Conservation (phyloP, 768 basidiomycete genomes). For the Pleurotus sapidus region DNA sequence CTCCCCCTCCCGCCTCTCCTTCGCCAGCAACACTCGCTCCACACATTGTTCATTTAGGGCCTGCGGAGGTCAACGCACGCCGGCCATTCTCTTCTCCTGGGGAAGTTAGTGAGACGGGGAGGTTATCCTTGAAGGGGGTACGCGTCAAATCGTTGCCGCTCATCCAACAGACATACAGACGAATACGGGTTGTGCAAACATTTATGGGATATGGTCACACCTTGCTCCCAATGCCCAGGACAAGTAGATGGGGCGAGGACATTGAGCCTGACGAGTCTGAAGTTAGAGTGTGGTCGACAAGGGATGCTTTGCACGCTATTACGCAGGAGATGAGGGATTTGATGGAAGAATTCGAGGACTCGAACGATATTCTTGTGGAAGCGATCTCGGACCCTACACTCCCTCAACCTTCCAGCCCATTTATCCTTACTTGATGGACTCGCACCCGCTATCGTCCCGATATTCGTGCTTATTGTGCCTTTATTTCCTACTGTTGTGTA, state of each 20-base stretch:
- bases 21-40: conserved; percentile 1
- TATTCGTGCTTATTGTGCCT: too few species aligned
- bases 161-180: conserved; percentile 53
- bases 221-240: conserved; percentile 44
- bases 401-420: too few species aligned
- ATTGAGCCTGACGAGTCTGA: conserved; percentile 29
- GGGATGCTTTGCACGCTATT: conserved; percentile 50
- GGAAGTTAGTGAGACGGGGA: conserved; percentile 18
- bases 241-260: conserved; percentile 16
- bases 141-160: conserved; percentile 50
- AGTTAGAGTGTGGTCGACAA: conserved; percentile 49
- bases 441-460: too few species aligned
- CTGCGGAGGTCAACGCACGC: conserved; percentile 11
- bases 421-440: too few species aligned
- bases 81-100: conserved; percentile 13
- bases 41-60: conserved; percentile 16
- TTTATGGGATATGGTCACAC: conserved; percentile 57
- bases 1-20: neutral
- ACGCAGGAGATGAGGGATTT: conserved; percentile 53
- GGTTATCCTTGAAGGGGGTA: conserved; percentile 29
- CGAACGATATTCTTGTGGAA: conserved; percentile 22
- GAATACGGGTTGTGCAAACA: conserved; percentile 60
- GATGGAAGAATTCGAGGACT: conserved; percentile 56
- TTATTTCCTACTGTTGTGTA: too few species aligned
- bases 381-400: conserved; percentile 22